phyloP scores from a whole-genome alignment of 352 stramenopile genomes.

The Phytophthora idaei region DNA sequence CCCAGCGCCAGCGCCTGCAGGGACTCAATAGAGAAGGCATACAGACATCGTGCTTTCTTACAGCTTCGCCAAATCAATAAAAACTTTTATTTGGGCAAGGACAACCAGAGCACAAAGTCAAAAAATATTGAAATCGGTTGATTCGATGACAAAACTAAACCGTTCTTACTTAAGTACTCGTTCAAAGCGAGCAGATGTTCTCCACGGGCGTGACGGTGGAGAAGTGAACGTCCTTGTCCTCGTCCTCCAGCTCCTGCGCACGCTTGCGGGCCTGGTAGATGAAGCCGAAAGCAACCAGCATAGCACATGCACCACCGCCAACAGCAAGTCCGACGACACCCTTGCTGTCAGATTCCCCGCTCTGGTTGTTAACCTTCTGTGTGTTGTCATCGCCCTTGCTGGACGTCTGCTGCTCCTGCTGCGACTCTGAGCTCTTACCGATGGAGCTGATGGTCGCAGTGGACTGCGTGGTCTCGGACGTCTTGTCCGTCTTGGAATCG shows the following conservation, averaged over 20 bases:
- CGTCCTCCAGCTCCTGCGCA: conserved; percentile 58
- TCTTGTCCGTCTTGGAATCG: conserved; percentile 29
- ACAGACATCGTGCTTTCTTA: background rate
- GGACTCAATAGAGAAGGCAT: conserved; percentile 21
- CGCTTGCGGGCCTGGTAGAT: conserved; percentile 81
- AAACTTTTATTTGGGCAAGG: conserved; percentile 8
- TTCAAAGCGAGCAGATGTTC: conserved; percentile 62
- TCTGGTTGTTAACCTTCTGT: conserved; percentile 55
- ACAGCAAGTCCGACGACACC: conserved; percentile 35
- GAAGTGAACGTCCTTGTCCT: conserved; percentile 59
- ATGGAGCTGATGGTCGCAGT: conserved; percentile 30
- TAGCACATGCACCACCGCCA: conserved; percentile 39
- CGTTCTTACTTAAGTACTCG: background rate
- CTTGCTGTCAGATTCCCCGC: background rate
- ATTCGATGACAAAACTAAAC: conserved; percentile 26
- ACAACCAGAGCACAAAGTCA: conserved; percentile 11
- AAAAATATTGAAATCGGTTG: conserved; percentile 32
- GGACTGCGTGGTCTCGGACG: conserved; percentile 24
- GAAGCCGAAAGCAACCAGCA: conserved; percentile 70
- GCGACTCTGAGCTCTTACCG: conserved; percentile 31
- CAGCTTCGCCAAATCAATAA: conserved; percentile 1
- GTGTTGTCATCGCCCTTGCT: conserved; percentile 30
- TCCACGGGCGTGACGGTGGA: conserved; percentile 56
- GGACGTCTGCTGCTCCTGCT: conserved; percentile 30
- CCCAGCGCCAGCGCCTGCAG: background rate